A percentile compares a stretch with the other conserved stretches of the same genome.
phyloP scores from a whole-genome alignment of 257 asterid species.

The Gynochthodes officinalis region DNA sequence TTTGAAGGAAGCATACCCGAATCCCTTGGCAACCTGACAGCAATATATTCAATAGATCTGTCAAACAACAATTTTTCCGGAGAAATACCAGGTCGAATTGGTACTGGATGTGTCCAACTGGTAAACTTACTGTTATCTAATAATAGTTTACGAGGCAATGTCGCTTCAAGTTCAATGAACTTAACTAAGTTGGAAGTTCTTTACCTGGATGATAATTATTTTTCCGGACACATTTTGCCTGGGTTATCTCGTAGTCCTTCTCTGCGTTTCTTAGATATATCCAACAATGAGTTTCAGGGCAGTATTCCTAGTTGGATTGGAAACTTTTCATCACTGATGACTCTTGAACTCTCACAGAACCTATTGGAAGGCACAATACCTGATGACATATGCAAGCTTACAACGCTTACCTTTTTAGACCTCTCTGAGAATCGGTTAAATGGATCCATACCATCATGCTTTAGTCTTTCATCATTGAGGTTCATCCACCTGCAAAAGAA shows the following conservation, averaged over 20 bases:
- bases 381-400: background rate
- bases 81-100: background rate
- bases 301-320: background rate
- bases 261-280: background rate
- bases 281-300: background rate
- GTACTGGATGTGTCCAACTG: background rate
- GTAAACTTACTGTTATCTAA: background rate
- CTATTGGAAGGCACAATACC: background rate
- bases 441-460: constrained; percentile 2
- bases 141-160: background rate
- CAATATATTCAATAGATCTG: background rate
- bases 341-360: background rate
- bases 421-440: background rate
- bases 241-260: background rate
- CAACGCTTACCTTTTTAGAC: background rate
- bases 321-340: background rate
- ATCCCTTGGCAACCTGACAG: background rate
- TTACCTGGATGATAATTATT: background rate
- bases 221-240: background rate
- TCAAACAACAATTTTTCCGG: background rate
- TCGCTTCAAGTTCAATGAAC: background rate
- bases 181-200: background rate
- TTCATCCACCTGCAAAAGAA: constrained; percentile 1
- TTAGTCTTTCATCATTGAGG: background rate
- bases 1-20: background rate